phyloP scores from a whole-genome alignment of 2,329 filamentous ascomycete genomes.

The Herpomyces periplanetae region DNA sequence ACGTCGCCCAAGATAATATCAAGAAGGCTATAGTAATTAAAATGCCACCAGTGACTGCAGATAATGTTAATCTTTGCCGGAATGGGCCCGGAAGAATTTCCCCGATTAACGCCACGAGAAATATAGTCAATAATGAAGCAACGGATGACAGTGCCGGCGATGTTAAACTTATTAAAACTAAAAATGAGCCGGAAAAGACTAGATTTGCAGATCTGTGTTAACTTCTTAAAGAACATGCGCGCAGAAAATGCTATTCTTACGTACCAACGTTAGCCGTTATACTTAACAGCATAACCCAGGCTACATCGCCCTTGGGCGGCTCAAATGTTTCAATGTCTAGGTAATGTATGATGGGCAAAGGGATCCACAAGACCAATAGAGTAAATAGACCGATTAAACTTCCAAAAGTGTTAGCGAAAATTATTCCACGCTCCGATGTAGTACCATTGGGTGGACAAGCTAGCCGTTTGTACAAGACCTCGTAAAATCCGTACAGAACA shows the following conservation, averaged over 20 bases:
- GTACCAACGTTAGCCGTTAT: slow-evolving; percentile 50
- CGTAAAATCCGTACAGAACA: slow-evolving; percentile 78
- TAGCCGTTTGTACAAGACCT: slow-evolving; percentile 72
- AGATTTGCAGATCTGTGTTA: slow-evolving; percentile 1
- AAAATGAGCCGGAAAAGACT: slow-evolving; percentile 60
- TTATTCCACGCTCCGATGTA: slow-evolving; percentile 47
- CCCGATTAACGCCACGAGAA: slow-evolving; percentile 70
- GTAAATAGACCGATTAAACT: slow-evolving; percentile 60
- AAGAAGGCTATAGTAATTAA: slow-evolving; percentile 60
- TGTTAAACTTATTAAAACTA: slow-evolving; percentile 67
- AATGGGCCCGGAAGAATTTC: slow-evolving; percentile 28
- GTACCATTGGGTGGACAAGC: slow-evolving; percentile 76
- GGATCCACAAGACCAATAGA: slow-evolving; percentile 55
- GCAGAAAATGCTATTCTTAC: slow-evolving; percentile 6
- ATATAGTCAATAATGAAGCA: slow-evolving; percentile 72
- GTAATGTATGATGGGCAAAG: slow-evolving; percentile 42
- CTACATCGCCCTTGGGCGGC: slow-evolving; percentile 34
- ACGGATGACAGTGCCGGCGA: slow-evolving; percentile 72
- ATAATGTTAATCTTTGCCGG: slow-evolving; percentile 29
- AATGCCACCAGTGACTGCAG: slow-evolving; percentile 39
- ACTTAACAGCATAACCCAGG: slow-evolving; percentile 36
- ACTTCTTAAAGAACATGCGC: not conserved
- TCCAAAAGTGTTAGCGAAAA: slow-evolving; percentile 78
- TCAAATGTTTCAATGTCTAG: slow-evolving; percentile 44
- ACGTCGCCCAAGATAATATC: slow-evolving; percentile 66